These are phyloP conservation scores for Scalesia atractyloides DNA, from an alignment of 129 eudicot genomes.

Conservation along the genomic window DNA sequence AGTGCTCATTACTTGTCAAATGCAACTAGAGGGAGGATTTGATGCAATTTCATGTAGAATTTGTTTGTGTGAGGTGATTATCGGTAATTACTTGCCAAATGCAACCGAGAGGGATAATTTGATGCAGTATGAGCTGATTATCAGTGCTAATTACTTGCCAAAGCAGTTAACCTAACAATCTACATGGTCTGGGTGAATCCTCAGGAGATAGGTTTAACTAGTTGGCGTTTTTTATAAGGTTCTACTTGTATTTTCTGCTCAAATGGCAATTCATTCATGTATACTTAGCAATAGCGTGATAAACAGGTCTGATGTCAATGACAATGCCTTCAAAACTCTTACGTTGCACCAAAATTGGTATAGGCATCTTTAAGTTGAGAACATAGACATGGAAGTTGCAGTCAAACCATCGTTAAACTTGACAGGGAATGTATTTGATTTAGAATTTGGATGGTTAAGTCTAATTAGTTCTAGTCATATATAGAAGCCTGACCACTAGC, in stretches of 20 bases:
- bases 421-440: background rate
- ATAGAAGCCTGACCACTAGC: background rate
- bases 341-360: slow-evolving; percentile 3
- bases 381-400: background rate
- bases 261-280: background rate
- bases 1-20: background rate
- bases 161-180: background rate
- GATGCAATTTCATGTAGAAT: background rate
- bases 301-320: slow-evolving; percentile 15
- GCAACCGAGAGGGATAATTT: too few species aligned
- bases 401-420: background rate
- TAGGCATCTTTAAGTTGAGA: slow-evolving; percentile 13
- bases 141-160: background rate
- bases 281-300: slow-evolving; percentile 1
- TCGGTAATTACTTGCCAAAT: background rate
- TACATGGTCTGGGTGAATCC: background rate
- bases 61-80: background rate
- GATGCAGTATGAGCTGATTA: background rate
- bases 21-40: background rate
- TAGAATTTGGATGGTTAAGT: background rate
- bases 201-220: slow-evolving; percentile 8
- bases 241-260: slow-evolving; percentile 6
- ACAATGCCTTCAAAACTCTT: background rate
- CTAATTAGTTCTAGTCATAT: background rate
- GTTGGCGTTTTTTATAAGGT: background rate